Conservation (phyloP, 371 early-diverging fungal genomes). For the Apophysomyces trapeziformis region DNA sequence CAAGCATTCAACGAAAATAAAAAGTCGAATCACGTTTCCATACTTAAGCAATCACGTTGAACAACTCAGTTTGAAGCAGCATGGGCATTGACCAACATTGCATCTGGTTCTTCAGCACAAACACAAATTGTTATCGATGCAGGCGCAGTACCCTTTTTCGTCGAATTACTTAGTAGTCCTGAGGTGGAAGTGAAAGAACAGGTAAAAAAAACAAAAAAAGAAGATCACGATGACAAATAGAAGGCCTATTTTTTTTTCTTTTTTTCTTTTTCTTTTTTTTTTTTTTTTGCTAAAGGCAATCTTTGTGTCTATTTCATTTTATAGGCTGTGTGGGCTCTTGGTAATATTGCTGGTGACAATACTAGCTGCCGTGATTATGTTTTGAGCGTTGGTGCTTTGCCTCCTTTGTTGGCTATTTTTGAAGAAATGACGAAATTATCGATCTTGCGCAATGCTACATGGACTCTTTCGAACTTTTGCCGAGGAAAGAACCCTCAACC, state of each 20-base stretch:
- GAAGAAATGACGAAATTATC: constrained; percentile 86
- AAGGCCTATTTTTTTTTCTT: background rate
- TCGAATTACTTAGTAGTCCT: constrained; percentile 85
- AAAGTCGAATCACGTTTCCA: background rate
- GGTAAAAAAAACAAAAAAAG: constrained; percentile 39
- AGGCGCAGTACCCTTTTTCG: constrained; percentile 93
- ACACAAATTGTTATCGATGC: constrained; percentile 93
- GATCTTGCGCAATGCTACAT: constrained; percentile 97
- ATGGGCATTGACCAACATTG: constrained; percentile 99
- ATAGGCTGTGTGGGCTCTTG: constrained; percentile 99
- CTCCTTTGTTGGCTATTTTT: constrained; percentile 84
- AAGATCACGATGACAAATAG: background rate
- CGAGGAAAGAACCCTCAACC: constrained; percentile 99
- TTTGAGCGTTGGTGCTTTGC: constrained; percentile 83
- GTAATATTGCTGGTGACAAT: constrained; percentile 99
- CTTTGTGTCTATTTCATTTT: background rate
- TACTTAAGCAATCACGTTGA: constrained; percentile 1
- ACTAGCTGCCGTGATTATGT: constrained; percentile 95
- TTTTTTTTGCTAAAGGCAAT: background rate
- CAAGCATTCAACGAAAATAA: no score
- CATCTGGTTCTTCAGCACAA: constrained; percentile 97
- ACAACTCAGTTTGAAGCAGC: constrained; percentile 95
- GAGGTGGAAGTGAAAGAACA: constrained; percentile 96
- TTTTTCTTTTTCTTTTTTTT: background rate
- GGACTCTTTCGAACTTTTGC: constrained; percentile 99